Percentiles rank a stretch among this genome's conserved stretches.
These are phyloP conservation scores for Rhizophlyctis rosea DNA, from an alignment of 192 early-diverging fungal genomes.

Conservation along the genomic window DNA sequence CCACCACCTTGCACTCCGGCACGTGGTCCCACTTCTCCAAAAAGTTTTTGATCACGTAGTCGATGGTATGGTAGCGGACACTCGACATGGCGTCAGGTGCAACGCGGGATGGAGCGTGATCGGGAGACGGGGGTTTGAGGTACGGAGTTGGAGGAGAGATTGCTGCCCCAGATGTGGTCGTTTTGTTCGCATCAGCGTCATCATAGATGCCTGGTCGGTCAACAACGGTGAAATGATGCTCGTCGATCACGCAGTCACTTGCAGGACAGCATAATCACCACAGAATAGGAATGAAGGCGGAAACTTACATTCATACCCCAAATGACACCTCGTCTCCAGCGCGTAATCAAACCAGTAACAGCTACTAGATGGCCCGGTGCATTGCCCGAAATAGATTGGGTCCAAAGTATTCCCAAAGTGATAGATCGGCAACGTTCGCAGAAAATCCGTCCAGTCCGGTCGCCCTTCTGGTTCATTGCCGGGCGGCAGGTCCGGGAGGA, in stretches of 20 bases:
- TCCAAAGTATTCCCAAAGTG: slow-evolving; percentile 90
- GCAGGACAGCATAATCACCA: neutral
- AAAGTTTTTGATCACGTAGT: slow-evolving; percentile 70
- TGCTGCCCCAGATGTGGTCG: neutral
- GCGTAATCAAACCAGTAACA: slow-evolving; percentile 75
- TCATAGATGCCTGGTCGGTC: neutral
- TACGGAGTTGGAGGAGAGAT: neutral
- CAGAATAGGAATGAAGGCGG: neutral
- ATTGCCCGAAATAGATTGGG: slow-evolving; percentile 86
- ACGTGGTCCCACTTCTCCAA: slow-evolving; percentile 36
- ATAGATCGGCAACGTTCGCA: slow-evolving; percentile 68
- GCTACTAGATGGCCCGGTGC: slow-evolving; percentile 57
- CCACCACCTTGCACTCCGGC: slow-evolving; percentile 48
- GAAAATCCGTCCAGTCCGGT: slow-evolving; percentile 43
- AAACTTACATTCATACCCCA: slow-evolving; percentile 56
- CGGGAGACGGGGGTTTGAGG: neutral
- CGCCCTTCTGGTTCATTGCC: slow-evolving; percentile 26
- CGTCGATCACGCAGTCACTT: too few relatives aligned
- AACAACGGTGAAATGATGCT: neutral
- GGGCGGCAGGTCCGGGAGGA: slow-evolving; percentile 49
- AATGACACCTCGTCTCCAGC: slow-evolving; percentile 81
- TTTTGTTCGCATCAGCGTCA: neutral
- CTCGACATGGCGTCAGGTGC: slow-evolving; percentile 26
- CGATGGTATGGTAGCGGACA: slow-evolving; percentile 77
- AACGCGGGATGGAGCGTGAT: neutral